A percentile compares a stretch with the other conserved stretches of the same genome.
These are phyloP conservation scores for Pichia sp. DNA, from an alignment of 1,139 yeast genomes.

Conservation along the genomic window DNA sequence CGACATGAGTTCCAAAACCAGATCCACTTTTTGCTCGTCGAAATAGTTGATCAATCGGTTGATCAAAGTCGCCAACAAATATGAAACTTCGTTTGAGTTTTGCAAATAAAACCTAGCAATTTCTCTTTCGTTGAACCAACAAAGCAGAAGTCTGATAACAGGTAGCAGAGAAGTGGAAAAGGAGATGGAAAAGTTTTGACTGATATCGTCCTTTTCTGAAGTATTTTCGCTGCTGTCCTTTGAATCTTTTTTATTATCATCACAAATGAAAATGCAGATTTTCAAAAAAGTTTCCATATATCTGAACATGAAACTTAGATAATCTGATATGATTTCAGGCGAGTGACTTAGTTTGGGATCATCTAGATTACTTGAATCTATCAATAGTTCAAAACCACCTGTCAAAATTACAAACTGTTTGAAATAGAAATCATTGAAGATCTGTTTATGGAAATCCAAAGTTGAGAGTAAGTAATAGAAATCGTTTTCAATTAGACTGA, in stretches of 20 bases:
- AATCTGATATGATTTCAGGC: conserved; percentile 24
- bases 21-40: not conserved
- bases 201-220: conserved; percentile 9
- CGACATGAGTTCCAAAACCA: not conserved
- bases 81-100: conserved; percentile 22
- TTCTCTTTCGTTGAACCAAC: conserved; percentile 51
- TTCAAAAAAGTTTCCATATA: conserved; percentile 31
- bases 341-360: conserved; percentile 20
- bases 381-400: conserved; percentile 32
- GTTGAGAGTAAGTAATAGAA: conserved; percentile 29
- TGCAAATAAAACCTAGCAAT: conserved; percentile 38
- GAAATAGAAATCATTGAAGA: conserved; percentile 30
- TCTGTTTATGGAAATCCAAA: conserved; percentile 29
- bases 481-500: conserved; percentile 34
- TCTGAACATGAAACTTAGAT: conserved; percentile 33
- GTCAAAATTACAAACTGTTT: conserved; percentile 31
- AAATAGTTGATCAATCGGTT: conserved; percentile 9
- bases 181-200: conserved; percentile 11
- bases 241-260: not conserved
- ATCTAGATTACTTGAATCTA: conserved; percentile 24
- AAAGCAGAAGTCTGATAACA: conserved; percentile 43
- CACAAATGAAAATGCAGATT: conserved; percentile 25
- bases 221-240: not conserved
- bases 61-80: conserved; percentile 12
- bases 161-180: conserved; percentile 29